Evolutionary conservation across 2,329 filamentous ascomycete genomes (phyloP), one percentile per base, ranked within the genome.

Genomic region (Meredithiella fracta): DNA sequence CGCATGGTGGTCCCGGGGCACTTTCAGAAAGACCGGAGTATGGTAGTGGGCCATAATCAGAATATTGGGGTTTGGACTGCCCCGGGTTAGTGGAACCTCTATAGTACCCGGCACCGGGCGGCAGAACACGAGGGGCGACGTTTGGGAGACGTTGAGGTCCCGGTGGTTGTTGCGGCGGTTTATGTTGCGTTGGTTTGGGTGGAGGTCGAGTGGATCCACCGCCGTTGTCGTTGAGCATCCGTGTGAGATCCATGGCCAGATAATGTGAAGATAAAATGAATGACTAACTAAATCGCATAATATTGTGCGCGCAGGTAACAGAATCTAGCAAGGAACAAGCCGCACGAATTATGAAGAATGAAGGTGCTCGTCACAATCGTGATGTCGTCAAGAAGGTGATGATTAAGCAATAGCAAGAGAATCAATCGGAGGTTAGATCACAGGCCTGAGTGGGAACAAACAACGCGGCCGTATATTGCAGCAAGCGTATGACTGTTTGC

Each of bases 181-280:
- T n/a, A n/a, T 63, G 65, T 26, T 60, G 66, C 40, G 60, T 63
- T 54, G 51, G 63, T 25, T 59, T 64, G 29, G 54, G 57, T 49
- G 47, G 42, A 11, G 26, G 44, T 54, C 66, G 64, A 60, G 66
- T 67, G 56, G 65, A 62, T 53, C 66, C 65, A 53, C 69, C 72
- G 61, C 68, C 72, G 58, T 67, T 67, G 59, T 76, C 76, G 65
- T 79, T 80, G 51, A 80, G 67, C 62, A 81, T 74, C 15, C 71
- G 72, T 60, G 70, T 67, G 57, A 79, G 70, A 68, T 78, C 75
- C 76, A 79, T 73, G 55, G 57, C 64, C 60, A 56, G 11, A 50
- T 29, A n/a, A 29, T 20, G 23, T 25, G 15, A 23, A 29, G 42
- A 38, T 31, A 22, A 26, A 25, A 47, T 26, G 20, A 11, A 51